Evolutionary conservation across 805 yeast genomes (phyloP).

Genomic region (Metschnikowia santaceciliae): DNA sequence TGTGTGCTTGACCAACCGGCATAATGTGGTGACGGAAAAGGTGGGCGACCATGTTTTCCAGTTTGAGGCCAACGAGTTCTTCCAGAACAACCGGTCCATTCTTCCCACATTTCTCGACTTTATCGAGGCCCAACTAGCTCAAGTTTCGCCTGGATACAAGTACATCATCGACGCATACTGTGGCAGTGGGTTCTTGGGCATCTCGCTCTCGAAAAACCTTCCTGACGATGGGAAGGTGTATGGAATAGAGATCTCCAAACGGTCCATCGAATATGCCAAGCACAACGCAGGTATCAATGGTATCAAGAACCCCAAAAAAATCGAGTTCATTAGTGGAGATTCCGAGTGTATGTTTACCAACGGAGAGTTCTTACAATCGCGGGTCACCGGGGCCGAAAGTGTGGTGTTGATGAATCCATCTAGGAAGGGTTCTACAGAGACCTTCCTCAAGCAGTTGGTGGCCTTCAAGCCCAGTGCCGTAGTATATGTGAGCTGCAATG

Average conservation of each 20-base stretch:
- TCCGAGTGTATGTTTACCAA: conserved; percentile 35
- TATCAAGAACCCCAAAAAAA: conserved; percentile 22
- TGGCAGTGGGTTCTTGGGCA: conserved; percentile 45
- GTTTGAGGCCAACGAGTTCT: conserved; percentile 37
- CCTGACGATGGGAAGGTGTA: conserved; percentile 31
- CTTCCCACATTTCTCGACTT: conserved; percentile 33
- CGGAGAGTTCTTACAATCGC: conserved; percentile 21
- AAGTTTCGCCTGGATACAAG: conserved; percentile 15
- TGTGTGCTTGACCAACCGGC: conserved; percentile 25
- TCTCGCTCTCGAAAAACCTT: conserved; percentile 28
- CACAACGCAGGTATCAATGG: conserved; percentile 40
- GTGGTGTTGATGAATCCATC: conserved; percentile 45
- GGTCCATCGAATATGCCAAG: conserved; percentile 32
- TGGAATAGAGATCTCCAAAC: conserved; percentile 39
- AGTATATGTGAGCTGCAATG: conserved; percentile 43
- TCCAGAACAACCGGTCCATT: conserved; percentile 43
- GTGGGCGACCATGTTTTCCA: conserved; percentile 35
- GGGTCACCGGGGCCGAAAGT: conserved; percentile 29
- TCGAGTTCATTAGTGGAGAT: conserved; percentile 34
- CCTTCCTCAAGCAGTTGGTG: conserved; percentile 34
- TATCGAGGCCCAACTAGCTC: conserved; percentile 18
- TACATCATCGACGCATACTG: conserved; percentile 42
- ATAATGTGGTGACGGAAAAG: conserved; percentile 31
- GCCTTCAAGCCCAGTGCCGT: conserved; percentile 35
- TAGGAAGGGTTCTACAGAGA: conserved; percentile 36